phyloP scores from a whole-genome alignment of 2,329 filamentous ascomycete species.

The Claviceps monticola region DNA sequence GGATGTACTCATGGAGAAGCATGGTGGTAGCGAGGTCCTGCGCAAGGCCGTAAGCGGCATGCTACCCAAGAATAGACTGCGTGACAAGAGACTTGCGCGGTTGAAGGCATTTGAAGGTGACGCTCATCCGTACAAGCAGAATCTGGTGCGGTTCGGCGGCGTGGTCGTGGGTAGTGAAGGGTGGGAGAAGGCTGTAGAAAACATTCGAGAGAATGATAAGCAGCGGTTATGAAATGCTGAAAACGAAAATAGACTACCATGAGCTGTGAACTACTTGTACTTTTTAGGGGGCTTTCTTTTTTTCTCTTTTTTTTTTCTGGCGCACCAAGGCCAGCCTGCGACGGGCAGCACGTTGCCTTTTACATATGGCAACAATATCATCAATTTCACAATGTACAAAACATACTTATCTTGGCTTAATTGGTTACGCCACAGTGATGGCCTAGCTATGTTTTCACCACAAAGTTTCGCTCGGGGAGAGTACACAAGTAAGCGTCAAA shows the following conservation, averaged over 20 bases:
- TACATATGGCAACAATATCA: not conserved
- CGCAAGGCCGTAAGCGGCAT: slow-evolving; percentile 89
- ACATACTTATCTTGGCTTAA: not conserved
- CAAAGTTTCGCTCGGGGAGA: not conserved
- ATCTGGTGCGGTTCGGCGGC: slow-evolving; percentile 61
- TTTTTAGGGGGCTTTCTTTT: not conserved
- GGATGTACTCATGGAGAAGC: slow-evolving; percentile 89
- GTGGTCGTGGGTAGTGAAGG: slow-evolving; percentile 38
- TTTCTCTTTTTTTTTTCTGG: not conserved
- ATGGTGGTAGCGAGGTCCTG: slow-evolving; percentile 83
- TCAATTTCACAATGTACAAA: not conserved
- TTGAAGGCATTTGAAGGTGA: slow-evolving; percentile 94
- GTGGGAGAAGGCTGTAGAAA: slow-evolving; percentile 38
- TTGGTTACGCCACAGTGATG: not conserved
- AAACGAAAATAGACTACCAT: not conserved
- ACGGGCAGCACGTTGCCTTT: too few species aligned
- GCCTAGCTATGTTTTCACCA: not conserved
- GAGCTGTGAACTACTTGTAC: not conserved
- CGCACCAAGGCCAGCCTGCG: not conserved
- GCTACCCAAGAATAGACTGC: slow-evolving; percentile 89
- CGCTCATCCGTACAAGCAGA: slow-evolving; percentile 81
- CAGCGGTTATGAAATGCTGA: slow-evolving; percentile 31
- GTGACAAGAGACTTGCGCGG: slow-evolving; percentile 74
- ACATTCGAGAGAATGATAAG: slow-evolving; percentile 34
- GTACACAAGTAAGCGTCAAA: not conserved